Evolutionary conservation across 257 asterid genomes (phyloP).

Genomic region (Nicotiana undulata): DNA sequence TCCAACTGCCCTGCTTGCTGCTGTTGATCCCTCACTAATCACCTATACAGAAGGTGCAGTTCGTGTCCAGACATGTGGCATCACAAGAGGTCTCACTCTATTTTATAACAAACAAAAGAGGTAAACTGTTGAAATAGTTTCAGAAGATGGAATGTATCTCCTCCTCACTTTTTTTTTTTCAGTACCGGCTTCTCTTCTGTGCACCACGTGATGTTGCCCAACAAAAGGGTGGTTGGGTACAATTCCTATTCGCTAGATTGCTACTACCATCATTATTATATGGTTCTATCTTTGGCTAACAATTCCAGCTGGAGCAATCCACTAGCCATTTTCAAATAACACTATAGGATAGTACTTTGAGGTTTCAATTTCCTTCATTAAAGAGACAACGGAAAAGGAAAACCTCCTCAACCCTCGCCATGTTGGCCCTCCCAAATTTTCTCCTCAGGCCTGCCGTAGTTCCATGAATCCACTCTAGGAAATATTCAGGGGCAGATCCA

Average conservation of each 20-base stretch:
- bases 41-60: slow-evolving; percentile 83
- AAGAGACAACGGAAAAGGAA: neutral
- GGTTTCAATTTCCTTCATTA: neutral
- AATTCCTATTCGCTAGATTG: neutral
- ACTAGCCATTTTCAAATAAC: neutral
- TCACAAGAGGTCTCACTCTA: slow-evolving; percentile 78
- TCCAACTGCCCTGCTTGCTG: slow-evolving; percentile 86
- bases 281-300: neutral
- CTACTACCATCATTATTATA: neutral
- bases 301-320: neutral
- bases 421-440: neutral
- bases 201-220: neutral
- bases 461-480: neutral
- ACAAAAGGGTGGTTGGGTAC: neutral
- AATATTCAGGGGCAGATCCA: neutral
- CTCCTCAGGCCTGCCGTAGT: neutral
- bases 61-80: slow-evolving; percentile 84
- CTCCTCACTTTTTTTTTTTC: neutral
- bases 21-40: slow-evolving; percentile 73
- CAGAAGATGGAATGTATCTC: neutral
- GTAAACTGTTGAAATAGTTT: slow-evolving; percentile 20
- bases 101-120: slow-evolving; percentile 88
- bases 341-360: neutral
- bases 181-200: neutral
- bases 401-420: neutral